These are phyloP conservation scores for Ceraceosorus bombacis DNA, from an alignment of 1,284 basidiomycete species.

Conservation along the genomic window DNA sequence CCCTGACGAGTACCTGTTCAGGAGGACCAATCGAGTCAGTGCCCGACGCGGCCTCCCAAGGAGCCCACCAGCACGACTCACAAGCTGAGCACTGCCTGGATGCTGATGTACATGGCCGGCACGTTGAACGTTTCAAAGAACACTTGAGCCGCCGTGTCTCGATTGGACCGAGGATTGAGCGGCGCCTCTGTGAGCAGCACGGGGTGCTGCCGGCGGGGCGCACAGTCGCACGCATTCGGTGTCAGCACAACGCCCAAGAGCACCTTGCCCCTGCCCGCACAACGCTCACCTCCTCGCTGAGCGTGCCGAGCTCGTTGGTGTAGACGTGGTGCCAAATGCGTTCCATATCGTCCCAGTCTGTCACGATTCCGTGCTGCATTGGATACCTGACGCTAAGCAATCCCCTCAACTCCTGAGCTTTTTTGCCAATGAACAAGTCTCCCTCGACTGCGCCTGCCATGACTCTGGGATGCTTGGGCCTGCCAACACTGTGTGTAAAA, in stretches of 20 bases:
- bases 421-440: conserved; percentile 45
- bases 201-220: conserved; percentile 63
- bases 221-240: not conserved
- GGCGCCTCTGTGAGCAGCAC: conserved; percentile 87
- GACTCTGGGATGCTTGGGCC: conserved; percentile 43
- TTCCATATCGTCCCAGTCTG: conserved; percentile 48
- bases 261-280: not conserved
- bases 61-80: conserved; percentile 51
- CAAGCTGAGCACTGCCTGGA: conserved; percentile 94
- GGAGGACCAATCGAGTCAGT: not conserved
- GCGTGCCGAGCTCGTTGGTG: conserved; percentile 42
- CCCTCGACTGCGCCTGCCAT: conserved; percentile 48
- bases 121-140: conserved; percentile 99
- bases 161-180: conserved; percentile 83
- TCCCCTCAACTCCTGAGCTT: conserved; percentile 45
- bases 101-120: conserved; percentile 89
- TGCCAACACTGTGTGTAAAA: conserved; percentile 27
- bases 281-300: conserved; percentile 38
- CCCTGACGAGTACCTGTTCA: conserved; percentile 86
- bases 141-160: conserved; percentile 92
- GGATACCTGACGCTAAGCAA: conserved; percentile 46
- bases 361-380: conserved; percentile 48
- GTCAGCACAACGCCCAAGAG: too few species aligned
- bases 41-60: not conserved
- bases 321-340: conserved; percentile 47